Conservation (phyloP, 2,329 filamentous ascomycete genomes). For the Hypocreales sp. region DNA sequence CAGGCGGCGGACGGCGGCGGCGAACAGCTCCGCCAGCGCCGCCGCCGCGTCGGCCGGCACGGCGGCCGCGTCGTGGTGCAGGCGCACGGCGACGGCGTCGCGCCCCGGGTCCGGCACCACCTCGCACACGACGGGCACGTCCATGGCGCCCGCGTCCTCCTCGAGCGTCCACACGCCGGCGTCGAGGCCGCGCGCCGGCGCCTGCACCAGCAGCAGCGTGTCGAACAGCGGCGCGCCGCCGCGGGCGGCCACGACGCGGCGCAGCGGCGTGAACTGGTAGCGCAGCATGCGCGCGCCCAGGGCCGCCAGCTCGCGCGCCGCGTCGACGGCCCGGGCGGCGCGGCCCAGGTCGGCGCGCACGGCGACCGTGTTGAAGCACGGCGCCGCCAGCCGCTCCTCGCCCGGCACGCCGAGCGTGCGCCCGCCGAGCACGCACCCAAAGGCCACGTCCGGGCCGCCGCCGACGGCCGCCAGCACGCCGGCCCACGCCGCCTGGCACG, state of each 20-base stretch:
- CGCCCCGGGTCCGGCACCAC: constrained; percentile 38
- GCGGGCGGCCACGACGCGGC: constrained; percentile 37
- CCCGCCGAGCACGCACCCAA: constrained; percentile 75
- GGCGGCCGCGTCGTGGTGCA: constrained; percentile 45
- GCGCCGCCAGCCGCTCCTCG: constrained; percentile 62
- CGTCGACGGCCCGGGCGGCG: constrained; percentile 32
- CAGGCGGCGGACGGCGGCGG: constrained; percentile 11
- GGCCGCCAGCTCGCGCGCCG: constrained; percentile 44
- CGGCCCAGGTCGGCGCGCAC: constrained; percentile 40
- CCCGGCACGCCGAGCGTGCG: constrained; percentile 50
- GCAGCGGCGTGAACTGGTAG: constrained; percentile 61
- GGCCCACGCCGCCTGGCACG: constrained; percentile 62
- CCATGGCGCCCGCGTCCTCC: constrained; percentile 49
- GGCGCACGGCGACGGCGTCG: constrained; percentile 38
- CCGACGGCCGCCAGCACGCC: constrained; percentile 43
- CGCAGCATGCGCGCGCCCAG: constrained; percentile 46
- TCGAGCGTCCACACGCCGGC: constrained; percentile 37
- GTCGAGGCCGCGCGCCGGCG: constrained; percentile 41
- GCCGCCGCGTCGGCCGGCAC: constrained; percentile 12
- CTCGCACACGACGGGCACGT: constrained; percentile 64
- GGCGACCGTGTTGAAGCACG: constrained; percentile 84
- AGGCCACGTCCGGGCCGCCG: constrained; percentile 53
- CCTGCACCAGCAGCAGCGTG: constrained; percentile 66
- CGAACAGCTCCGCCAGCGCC: constrained; percentile 15
- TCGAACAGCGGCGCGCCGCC: constrained; percentile 52